Percentiles rank a stretch among this genome's conserved stretches.
Evolutionary conservation across 2,329 filamentous ascomycete species (phyloP).

Genomic region (Diaporthe batatas): DNA sequence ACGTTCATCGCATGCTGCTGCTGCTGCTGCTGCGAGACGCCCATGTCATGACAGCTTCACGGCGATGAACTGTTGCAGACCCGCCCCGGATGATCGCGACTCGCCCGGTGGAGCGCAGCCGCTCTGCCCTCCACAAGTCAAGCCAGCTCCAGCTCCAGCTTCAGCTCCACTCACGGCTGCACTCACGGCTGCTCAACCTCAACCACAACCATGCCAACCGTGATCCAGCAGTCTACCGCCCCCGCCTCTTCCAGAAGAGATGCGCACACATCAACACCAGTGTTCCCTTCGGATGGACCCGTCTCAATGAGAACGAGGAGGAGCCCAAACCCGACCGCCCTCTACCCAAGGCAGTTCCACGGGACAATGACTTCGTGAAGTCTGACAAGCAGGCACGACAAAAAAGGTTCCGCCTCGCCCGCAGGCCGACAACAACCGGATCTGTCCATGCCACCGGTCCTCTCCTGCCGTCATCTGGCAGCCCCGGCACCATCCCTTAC

Average conservation of each 20-base stretch:
- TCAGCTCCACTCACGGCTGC: neutral
- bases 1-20: neutral
- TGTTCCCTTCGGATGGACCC: neutral
- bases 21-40: constrained; percentile 2
- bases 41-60: constrained; percentile 11
- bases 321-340: no score
- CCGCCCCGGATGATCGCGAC: constrained; percentile 41
- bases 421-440: neutral
- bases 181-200: neutral
- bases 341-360: neutral
- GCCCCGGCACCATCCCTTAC: neutral
- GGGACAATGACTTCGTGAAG: neutral
- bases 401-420: neutral
- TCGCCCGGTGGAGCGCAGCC: constrained; percentile 35
- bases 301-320: neutral
- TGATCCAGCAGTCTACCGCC: neutral
- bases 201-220: no score
- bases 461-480: neutral
- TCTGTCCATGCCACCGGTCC: neutral
- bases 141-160: constrained; percentile 27
- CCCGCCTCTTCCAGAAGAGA: neutral
- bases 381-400: neutral
- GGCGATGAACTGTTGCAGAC: constrained; percentile 33
- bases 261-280: constrained; percentile 1
- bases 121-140: constrained; percentile 32